Evolutionary conservation across 2,329 filamentous ascomycete genomes (phyloP).

Genomic region (Biscogniauxia mediterranea): DNA sequence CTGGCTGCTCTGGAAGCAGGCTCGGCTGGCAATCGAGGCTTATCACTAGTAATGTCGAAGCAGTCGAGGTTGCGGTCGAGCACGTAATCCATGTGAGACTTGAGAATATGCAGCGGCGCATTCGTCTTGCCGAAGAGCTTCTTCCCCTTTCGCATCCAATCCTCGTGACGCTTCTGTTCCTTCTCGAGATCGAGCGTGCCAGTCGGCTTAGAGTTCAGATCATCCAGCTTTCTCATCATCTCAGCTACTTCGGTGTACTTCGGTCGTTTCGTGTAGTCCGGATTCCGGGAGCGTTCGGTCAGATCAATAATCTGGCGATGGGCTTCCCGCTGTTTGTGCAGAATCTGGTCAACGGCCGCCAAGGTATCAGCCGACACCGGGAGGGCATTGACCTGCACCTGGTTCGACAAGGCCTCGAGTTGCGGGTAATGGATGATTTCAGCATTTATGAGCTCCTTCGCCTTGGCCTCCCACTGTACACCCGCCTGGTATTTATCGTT

Average conservation of each 20-base stretch:
- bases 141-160: slow-evolving; percentile 99
- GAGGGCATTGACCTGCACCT: slow-evolving; percentile 67
- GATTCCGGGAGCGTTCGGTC: slow-evolving; percentile 72
- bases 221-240: slow-evolving; percentile 81
- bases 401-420: slow-evolving; percentile 83
- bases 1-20: slow-evolving; percentile 81
- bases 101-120: slow-evolving; percentile 91
- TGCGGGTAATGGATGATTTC: slow-evolving; percentile 93
- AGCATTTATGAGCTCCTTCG: slow-evolving; percentile 86
- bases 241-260: slow-evolving; percentile 88
- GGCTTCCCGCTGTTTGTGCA: slow-evolving; percentile 93
- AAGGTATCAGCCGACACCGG: slow-evolving; percentile 83
- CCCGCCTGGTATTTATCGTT: slow-evolving; percentile 74
- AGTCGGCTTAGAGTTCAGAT: slow-evolving; percentile 86
- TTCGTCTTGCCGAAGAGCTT: slow-evolving; percentile 98
- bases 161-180: slow-evolving; percentile 91
- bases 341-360: slow-evolving; percentile 79
- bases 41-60: slow-evolving; percentile 82
- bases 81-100: slow-evolving; percentile 91
- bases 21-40: slow-evolving; percentile 85
- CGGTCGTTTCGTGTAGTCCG: slow-evolving; percentile 75
- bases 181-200: slow-evolving; percentile 92
- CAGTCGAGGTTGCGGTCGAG: slow-evolving; percentile 85
- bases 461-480: slow-evolving; percentile 88
- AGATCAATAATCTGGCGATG: slow-evolving; percentile 84